phyloP scores from a whole-genome alignment of 441 rosid species.

The Pelargonium myrrhifolium region DNA sequence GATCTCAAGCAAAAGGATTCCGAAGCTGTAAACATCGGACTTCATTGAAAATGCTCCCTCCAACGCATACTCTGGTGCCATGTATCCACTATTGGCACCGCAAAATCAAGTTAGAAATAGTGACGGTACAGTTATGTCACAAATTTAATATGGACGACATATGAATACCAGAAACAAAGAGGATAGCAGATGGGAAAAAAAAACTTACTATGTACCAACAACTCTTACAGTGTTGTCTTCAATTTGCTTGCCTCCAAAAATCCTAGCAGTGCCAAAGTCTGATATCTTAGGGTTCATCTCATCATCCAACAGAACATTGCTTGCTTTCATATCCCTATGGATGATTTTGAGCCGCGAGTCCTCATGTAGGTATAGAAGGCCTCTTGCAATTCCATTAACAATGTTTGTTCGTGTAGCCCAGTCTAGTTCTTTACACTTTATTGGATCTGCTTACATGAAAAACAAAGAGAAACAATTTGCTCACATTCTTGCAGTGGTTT shows the following conservation, averaged over 20 bases:
- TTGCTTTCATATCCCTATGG: no score
- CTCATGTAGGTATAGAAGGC: conserved; percentile 44
- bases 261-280: conserved; percentile 48
- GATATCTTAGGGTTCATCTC: conserved; percentile 49
- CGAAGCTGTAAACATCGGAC: conserved; percentile 41
- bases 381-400: conserved; percentile 42
- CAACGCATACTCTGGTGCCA: conserved; percentile 44
- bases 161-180: no score
- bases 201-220: conserved; percentile 42
- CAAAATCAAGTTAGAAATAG: neutral
- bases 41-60: conserved; percentile 34
- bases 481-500: no score
- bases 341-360: conserved; percentile 36
- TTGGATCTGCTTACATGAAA: conserved; percentile 21
- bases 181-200: neutral
- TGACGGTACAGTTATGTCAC: neutral
- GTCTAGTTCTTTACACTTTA: conserved; percentile 25
- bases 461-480: neutral
- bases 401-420: conserved; percentile 43
- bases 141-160: neutral
- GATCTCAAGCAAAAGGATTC: conserved; percentile 41
- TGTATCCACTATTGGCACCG: conserved; percentile 29
- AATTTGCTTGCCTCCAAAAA: conserved; percentile 29
- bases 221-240: conserved; percentile 23
- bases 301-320: conserved; percentile 32